phyloP scores from a whole-genome alignment of 306 rosid genomes.

The Cucumis hystrix region DNA sequence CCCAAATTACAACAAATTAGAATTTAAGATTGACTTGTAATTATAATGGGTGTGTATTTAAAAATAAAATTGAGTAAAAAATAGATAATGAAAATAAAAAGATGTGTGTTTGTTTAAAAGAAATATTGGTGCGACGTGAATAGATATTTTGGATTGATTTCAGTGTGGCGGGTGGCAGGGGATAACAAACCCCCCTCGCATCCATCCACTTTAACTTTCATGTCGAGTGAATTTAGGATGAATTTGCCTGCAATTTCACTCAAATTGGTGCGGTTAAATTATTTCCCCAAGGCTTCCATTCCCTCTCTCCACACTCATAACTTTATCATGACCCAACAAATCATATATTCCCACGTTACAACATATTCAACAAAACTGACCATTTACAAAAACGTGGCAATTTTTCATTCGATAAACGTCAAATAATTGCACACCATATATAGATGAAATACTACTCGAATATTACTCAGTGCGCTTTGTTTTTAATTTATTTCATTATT shows the following conservation, averaged over 20 bases:
- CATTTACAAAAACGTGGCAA: background rate
- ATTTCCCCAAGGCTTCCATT: background rate
- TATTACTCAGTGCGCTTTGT: background rate
- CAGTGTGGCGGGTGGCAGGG: background rate
- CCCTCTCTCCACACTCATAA: background rate
- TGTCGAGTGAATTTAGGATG: constrained; percentile 11
- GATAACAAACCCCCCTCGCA: background rate
- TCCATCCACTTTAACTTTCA: background rate
- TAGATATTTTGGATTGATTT: background rate
- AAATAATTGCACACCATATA: background rate
- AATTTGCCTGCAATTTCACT: constrained; percentile 6
- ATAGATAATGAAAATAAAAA: too few relatives aligned
- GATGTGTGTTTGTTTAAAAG: too few relatives aligned
- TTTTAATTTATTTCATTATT: background rate
- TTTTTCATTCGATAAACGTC: background rate
- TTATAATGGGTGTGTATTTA: too few relatives aligned
- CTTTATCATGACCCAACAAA: background rate
- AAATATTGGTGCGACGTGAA: background rate
- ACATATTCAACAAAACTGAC: background rate
- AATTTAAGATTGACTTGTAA: too few relatives aligned
- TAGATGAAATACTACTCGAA: background rate
- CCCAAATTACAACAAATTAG: too few relatives aligned
- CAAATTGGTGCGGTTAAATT: background rate
- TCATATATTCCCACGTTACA: background rate
- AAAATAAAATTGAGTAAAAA: too few relatives aligned